Base-by-base conservation (phyloP, 306 rosid genomes). In the Prinsepia uniflora region DNA sequence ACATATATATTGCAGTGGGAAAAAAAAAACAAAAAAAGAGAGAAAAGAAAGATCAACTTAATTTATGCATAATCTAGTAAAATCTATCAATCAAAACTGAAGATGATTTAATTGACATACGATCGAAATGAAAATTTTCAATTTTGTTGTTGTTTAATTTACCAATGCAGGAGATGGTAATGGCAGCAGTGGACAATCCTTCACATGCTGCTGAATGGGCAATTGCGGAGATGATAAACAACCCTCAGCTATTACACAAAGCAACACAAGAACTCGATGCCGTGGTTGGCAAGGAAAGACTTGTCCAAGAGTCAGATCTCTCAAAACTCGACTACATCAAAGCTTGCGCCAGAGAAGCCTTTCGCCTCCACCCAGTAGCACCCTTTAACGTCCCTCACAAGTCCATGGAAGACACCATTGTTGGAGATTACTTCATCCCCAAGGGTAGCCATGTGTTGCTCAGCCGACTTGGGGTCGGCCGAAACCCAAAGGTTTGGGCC, bases 381-480 rank as follows among this genome's bases (percentile, higher is more conserved):
- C 24, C 74, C 34, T 80, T 82, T 2, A 73, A 36, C 18, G 4
- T 43, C 43, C 85, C 89, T 0, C 81, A 82, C 40, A 74, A 82
- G 2, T 5, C 74, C 0, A 62, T 45, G 58, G 20, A 8, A 0
- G 89, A 85, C 41, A 42, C 58, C 3, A 22, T 19, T 0, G 63
- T 84, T 3, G 59, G 34, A 2, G 18, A 44, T 19, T 67, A 80
- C 78, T 45, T 75, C 15, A 80, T 80, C 45, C 84, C 79, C 10
- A 78, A 78, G 30, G 84, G 84, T 10, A 79, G 84, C 18, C 81
- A 80, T 5, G 76, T 84, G 52, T 0, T 85, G 3, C 17, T 85
- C 1, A 75, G 81, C 15, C 75, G 86, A 71, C 4, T 41, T 2
- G 81, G 54, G 0, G 71, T 82, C 0, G 81, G 83, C 0, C 65